Conservation (phyloP, 352 stramenopile species). For the Phytophthora boehmeriae region DNA sequence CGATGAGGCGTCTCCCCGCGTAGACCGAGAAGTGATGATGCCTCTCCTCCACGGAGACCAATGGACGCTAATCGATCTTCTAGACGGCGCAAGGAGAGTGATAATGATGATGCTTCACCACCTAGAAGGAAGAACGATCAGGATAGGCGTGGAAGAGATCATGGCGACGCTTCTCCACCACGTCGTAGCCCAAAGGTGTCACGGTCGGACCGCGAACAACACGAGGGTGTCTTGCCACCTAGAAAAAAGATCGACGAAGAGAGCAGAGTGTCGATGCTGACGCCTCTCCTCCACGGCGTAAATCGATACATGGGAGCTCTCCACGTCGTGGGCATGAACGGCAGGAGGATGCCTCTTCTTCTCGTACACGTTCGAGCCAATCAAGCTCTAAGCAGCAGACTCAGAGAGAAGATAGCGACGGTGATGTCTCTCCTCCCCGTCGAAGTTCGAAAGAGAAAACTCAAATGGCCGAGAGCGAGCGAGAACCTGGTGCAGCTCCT, state of each 20-base stretch:
- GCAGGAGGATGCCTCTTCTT: conserved; percentile 30
- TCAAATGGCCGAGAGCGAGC: not conserved
- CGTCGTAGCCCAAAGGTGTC: conserved; percentile 3
- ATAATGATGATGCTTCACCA: conserved; percentile 34
- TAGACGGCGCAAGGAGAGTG: conserved; percentile 13
- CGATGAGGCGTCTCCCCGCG: conserved; percentile 41
- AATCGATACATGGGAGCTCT: not conserved
- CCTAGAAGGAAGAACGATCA: conserved; percentile 12
- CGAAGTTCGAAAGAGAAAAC: conserved; percentile 7
- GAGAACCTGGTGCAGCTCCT: not conserved
- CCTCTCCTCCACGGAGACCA: conserved; percentile 34
- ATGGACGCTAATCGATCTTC: conserved; percentile 1
- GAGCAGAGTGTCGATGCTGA: not conserved
- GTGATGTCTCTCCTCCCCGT: conserved; percentile 27
- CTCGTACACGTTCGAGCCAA: conserved; percentile 1
- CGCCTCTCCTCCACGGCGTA: conserved; percentile 25
- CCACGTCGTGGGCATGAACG: conserved; percentile 2
- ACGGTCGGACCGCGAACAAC: not conserved
- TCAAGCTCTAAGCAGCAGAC: not conserved
- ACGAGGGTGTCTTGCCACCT: conserved; percentile 31
- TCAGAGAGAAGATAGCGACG: conserved; percentile 10
- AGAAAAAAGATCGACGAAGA: conserved; percentile 1
- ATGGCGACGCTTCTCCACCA: conserved; percentile 26
- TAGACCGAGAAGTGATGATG: conserved; percentile 28
- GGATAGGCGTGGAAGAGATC: conserved; percentile 1